Evolutionary conservation across 192 early-diverging fungal genomes (phyloP).

Genomic region (Mortierella hygrophila): DNA sequence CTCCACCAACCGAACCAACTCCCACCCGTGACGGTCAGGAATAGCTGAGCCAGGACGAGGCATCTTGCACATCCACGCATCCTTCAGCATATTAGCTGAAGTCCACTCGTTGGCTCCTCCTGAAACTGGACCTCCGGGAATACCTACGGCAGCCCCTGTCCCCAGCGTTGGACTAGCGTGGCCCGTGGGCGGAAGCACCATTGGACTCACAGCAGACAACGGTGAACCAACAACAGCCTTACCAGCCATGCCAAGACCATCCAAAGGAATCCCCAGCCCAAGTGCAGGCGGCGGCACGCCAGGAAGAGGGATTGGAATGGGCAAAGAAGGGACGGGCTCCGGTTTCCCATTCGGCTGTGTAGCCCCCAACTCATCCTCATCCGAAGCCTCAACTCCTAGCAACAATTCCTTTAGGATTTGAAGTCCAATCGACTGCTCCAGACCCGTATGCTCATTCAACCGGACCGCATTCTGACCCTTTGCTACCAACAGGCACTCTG

Average conservation of each 20-base stretch:
- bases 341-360: conserved; percentile 14
- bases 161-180: conserved; percentile 33
- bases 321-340: conserved; percentile 3
- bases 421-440: conserved; percentile 61
- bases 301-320: background rate
- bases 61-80: conserved; percentile 53
- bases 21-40: conserved; percentile 58
- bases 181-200: background rate
- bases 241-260: background rate
- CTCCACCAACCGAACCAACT: conserved; percentile 62
- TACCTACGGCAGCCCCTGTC: conserved; percentile 2
- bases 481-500: conserved; percentile 35
- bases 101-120: conserved; percentile 17
- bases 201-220: background rate
- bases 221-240: conserved; percentile 1
- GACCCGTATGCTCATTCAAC: conserved; percentile 48
- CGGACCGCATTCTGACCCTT: conserved; percentile 50
- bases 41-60: conserved; percentile 33
- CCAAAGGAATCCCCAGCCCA: conserved; percentile 41
- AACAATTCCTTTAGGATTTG: conserved; percentile 63
- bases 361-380: conserved; percentile 45
- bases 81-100: conserved; percentile 9
- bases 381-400: conserved; percentile 53
- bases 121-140: conserved; percentile 3
- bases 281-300: conserved; percentile 12